These are phyloP conservation scores for Aureobasidium sp. DNA, from an alignment of 2,329 filamentous ascomycete genomes.

Conservation along the genomic window DNA sequence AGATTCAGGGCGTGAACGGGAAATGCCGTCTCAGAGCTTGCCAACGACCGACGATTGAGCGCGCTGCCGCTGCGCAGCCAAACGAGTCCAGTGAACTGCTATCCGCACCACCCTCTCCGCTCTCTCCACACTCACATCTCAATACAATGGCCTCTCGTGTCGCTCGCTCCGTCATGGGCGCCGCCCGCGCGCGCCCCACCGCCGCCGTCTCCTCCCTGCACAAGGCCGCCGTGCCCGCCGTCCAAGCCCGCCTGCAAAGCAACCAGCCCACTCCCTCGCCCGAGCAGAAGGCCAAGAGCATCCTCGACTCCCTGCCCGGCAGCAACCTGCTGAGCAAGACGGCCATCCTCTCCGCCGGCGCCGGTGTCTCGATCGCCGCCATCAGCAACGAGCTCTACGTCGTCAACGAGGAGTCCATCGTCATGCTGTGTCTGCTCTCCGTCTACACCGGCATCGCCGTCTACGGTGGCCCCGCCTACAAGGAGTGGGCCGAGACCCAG, in stretches of 20 bases:
- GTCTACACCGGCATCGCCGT: constrained; percentile 91
- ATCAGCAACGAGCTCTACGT: constrained; percentile 99
- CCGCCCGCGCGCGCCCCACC: constrained; percentile 74
- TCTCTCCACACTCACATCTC: constrained; percentile 42
- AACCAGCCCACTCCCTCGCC: constrained; percentile 85
- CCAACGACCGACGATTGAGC: not conserved
- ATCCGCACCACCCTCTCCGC: constrained; percentile 9
- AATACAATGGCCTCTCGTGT: constrained; percentile 95
- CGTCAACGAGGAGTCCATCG: constrained; percentile 96
- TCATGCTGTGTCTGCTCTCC: constrained; percentile 83
- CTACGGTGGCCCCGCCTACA: constrained; percentile 88
- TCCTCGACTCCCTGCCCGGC: constrained; percentile 88
- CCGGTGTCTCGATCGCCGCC: constrained; percentile 85
- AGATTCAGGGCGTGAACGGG: not conserved
- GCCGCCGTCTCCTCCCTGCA: constrained; percentile 55
- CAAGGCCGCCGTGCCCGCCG: constrained; percentile 65
- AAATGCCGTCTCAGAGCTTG: constrained; percentile 9
- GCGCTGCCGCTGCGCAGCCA: not conserved
- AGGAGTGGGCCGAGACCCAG: constrained; percentile 83
- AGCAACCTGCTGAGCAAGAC: constrained; percentile 92
- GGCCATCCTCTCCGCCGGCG: constrained; percentile 88
- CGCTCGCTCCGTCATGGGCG: constrained; percentile 89
- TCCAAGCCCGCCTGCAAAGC: constrained; percentile 54
- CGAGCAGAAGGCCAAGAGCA: constrained; percentile 93
- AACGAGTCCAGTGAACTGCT: constrained; percentile 4